phyloP scores from a whole-genome alignment of 768 basidiomycete species.

The Naematelia aurantialba region DNA sequence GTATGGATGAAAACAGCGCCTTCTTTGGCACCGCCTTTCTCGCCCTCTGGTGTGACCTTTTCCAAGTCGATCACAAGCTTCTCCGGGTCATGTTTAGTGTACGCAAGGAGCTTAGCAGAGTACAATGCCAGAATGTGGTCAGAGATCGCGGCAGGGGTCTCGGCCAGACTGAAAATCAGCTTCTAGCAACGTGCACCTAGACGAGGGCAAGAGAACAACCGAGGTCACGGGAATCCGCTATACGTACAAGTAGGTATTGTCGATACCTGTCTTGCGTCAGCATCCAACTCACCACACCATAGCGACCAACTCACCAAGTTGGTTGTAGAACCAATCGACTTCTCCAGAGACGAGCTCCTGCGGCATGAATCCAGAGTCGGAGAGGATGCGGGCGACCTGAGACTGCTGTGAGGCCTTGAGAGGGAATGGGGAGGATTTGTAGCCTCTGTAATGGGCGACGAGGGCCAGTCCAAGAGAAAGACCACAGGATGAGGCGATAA shows the following conservation, averaged over 20 bases:
- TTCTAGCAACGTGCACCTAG: too few relatives aligned
- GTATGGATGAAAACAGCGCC: conserved; percentile 95
- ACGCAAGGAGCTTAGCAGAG: conserved; percentile 73
- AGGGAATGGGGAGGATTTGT: conserved; percentile 85
- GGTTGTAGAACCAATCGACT: conserved; percentile 92
- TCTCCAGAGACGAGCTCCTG: conserved; percentile 79
- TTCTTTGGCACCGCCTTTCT: conserved; percentile 52
- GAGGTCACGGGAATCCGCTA: conserved; percentile 1
- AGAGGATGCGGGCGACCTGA: conserved; percentile 71
- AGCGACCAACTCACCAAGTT: conserved; percentile 57
- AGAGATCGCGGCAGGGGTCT: conserved; percentile 49
- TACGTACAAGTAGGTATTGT: conserved; percentile 22
- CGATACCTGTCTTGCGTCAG: conserved; percentile 53
- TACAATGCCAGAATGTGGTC: conserved; percentile 79
- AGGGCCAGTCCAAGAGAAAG: too few relatives aligned
- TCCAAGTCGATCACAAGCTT: conserved; percentile 94
- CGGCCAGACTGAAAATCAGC: conserved; percentile 47
- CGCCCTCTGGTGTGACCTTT: conserved; percentile 72
- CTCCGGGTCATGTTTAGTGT: conserved; percentile 85
- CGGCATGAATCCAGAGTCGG: conserved; percentile 88
- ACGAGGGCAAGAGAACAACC: background rate
- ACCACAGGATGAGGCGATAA: too few relatives aligned
- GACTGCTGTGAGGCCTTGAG: conserved; percentile 85
- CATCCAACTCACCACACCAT: background rate
- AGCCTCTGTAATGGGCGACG: too few relatives aligned